Base-by-base conservation (phyloP, 345 rosid species). In the Abelmoschus esculentus region DNA sequence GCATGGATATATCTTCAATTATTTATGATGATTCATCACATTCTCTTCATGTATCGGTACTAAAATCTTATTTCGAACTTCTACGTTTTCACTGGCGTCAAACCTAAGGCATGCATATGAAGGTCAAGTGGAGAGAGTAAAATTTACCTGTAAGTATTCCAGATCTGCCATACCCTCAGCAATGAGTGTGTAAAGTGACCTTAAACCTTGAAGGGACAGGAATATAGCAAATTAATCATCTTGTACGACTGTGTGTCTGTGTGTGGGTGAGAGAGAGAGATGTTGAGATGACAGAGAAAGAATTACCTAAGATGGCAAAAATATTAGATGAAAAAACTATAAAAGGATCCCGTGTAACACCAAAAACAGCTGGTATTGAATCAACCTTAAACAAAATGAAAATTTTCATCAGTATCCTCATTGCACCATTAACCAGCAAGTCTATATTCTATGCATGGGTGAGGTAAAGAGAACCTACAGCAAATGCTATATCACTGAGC, bases 341-440 rank as follows among this genome's bases (percentile, higher is more conserved):
- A 82, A 93, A 88, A 60, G 98, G 97, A 78, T 93, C 98, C 83
- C 91, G 80, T 12, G 97, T 89, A 76, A 93, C 97, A 57, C 98
- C 97, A 74, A 91, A 93, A 72, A 93, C 97, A 61, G 96, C 98
- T 42, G 98, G 98, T 77, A 93, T 93, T 26, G 98, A 93, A 72
- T 93, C 98, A 72, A 91, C 97, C 97, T 22, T 93, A 71, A 71
- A 73, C 65, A 75, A 78, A 79, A 67, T 12, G 26, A 71, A 31
- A 69, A 72, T 49, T 63, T 70, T 47, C 64, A 57, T 80, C 69
- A 82, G 60, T n/a, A 42, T 18, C 70, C 29, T 42, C 67, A 14
- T 69, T n/a, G 34, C 58, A 55, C 77, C 15, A 19, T 70, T 11
- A 54, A 59, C 65, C 36, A 69, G 68, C 38, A 47, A 28, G 57